Base-by-base conservation (phyloP, 805 yeast genomes). In the Yarrowia sp. region DNA sequence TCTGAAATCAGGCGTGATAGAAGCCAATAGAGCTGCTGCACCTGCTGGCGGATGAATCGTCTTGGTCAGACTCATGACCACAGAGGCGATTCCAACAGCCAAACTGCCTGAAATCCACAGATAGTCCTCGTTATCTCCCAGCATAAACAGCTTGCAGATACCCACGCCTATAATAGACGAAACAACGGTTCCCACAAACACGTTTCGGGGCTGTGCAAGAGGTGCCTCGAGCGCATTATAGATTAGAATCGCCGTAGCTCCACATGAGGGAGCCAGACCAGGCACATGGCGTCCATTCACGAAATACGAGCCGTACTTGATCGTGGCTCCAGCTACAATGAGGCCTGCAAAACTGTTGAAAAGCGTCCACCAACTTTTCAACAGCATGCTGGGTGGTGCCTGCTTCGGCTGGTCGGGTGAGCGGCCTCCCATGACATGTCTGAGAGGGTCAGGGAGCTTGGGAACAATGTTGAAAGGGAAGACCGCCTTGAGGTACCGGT, bases 21-120 rank as follows among this genome's bases (percentile, higher is more conserved):
- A 77, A 0, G 91, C 89, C 9, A 88, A 76, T 45, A 88, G 73
- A 0, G 91, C 90, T 10, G 88, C 82, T 0, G 91, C 91, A 2
- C 92, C 92, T 0, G 88, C 87, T 0, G 92, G 92, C 0, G 92
- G 92, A 74, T 88, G 91, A 0, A 86, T 84, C 69, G 87, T 83
- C 70, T 86, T 86, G 5, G 82, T 75, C 0, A 86, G 70, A 14
- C 83, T 77, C 89, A 87, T 87, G 2, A 78, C 75, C 11, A 84
- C 86, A 9, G 88, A 83, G 1, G 88, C 73, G 5, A 85, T 70
- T 0, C 83, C 88, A 8, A 87, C 89, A 46, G 87, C 79, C 40
- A 88, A 73, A 0, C 89, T 88, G 2, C 87, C 91, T 16, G 83
- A 80, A 9, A 85, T 79, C 84, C 88, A 88, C 70, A 84, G 80